Percentiles rank a stretch among this genome's conserved stretches.
These are phyloP conservation scores for Penicillium cinerascens DNA, from an alignment of 495 filamentous ascomycete species.

Conservation along the genomic window DNA sequence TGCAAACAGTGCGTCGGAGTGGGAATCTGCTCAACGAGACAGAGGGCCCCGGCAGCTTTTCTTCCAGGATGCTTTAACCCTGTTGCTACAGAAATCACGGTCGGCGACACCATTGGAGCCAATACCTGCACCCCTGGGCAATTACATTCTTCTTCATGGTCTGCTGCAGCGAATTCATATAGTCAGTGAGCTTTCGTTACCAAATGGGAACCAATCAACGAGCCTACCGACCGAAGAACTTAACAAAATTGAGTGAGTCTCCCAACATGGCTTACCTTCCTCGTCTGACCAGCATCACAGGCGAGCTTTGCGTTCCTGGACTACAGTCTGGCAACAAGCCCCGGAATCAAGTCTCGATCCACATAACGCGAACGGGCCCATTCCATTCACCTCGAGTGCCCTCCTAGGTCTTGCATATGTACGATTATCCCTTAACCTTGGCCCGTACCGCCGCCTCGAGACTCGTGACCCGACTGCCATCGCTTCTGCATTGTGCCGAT, in stretches of 20 bases:
- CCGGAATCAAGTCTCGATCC: constrained; percentile 42
- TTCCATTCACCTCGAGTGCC: constrained; percentile 39
- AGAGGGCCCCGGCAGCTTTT: constrained; percentile 33
- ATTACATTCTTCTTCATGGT: constrained; percentile 39
- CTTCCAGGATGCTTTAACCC: constrained; percentile 39
- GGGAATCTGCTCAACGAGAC: constrained; percentile 33
- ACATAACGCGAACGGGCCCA: constrained; percentile 39
- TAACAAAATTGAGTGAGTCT: constrained; percentile 37
- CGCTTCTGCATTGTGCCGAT: constrained; percentile 30
- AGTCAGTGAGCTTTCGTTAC: constrained; percentile 38
- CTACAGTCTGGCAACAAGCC: constrained; percentile 41
- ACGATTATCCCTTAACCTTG: constrained; percentile 35
- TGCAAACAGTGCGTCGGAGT: constrained; percentile 29
- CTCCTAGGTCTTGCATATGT: constrained; percentile 42
- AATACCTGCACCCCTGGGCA: constrained; percentile 37
- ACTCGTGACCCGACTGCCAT: constrained; percentile 36
- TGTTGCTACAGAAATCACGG: constrained; percentile 32
- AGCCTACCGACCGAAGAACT: constrained; percentile 35
- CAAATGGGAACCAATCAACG: constrained; percentile 31
- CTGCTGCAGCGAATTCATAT: constrained; percentile 41
- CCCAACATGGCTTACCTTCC: neutral
- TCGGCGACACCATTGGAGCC: constrained; percentile 27
- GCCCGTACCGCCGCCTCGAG: constrained; percentile 36
- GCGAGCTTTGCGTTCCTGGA: constrained; percentile 39
- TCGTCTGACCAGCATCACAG: constrained; percentile 9